Base-by-base conservation (phyloP, 208 protist species). In the Trypanosomatidae sp. region DNA sequence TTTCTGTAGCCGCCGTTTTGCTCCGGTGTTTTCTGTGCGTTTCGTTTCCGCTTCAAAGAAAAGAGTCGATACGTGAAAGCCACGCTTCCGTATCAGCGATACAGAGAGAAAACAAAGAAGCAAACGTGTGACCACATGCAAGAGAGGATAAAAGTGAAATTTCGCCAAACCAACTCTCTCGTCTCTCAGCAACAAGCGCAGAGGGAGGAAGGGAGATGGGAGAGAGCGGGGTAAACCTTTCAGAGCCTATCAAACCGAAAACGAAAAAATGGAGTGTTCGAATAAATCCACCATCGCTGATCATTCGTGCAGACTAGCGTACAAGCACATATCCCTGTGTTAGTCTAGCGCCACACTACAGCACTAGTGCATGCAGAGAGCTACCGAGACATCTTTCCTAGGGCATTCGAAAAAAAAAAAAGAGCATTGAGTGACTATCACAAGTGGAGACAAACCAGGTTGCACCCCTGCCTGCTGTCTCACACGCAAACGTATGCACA, bases 81-180 rank as follows among this genome's bases (percentile, higher is more conserved):
- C 15, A 15, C 15, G 64, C 64, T 30, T 68, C 25, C 44, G 64
- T 41, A 55, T 53, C 68, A 56, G 52, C 68, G 58, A 62, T 66
- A 68, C 41, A 69, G 58, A 33, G 44, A 25, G 15, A 76, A 33
- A 69, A 55, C 15, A 52, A 69, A 55, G 47, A 56, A 65, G 25
- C 19, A 39, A 43, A 71, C 25, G 44, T 53, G 43, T 53, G 22
- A 28, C 39, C 22, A 28, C 19, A 25, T 41, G 17, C 39, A 28
- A 28, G 22, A 65, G 19, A 28, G 33, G 39, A 6, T 12, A 44
- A 65, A 28, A 46, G 17, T 30, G 60, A 22, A 62, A 41, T 25
- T 15, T 44, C n/a, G 39, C 15, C 60, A 25, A 17, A 36, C 17
- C 60, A 44, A 25, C 39, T 13, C 39, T 30, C 28, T 22, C 13